Percentiles rank a stretch among this genome's conserved stretches.
These are phyloP conservation scores for Rhazya stricta DNA, from an alignment of 257 asterid genomes.

Conservation along the genomic window DNA sequence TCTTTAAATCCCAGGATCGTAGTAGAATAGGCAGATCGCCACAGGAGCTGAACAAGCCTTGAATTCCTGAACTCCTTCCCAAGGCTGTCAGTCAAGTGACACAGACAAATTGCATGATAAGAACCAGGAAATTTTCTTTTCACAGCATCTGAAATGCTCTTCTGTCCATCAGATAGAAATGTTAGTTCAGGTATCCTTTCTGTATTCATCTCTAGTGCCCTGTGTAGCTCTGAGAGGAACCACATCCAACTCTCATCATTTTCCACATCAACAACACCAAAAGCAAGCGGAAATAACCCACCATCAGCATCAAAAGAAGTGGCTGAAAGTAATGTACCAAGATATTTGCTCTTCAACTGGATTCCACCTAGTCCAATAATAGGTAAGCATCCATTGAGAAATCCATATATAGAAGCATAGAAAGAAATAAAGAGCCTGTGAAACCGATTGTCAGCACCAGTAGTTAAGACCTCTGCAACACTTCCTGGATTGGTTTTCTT, in stretches of 20 bases:
- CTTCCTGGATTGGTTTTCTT: constrained; percentile 56
- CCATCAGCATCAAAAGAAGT: constrained; percentile 77
- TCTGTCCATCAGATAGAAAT: constrained; percentile 55
- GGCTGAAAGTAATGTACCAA: constrained; percentile 62
- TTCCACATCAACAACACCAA: constrained; percentile 64
- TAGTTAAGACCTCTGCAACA: constrained; percentile 59
- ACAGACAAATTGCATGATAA: constrained; percentile 57
- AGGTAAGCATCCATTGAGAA: constrained; percentile 66
- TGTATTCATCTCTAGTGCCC: constrained; percentile 48
- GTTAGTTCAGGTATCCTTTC: constrained; percentile 45
- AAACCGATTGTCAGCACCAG: constrained; percentile 56
- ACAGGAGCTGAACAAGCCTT: constrained; percentile 56
- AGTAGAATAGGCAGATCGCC: constrained; percentile 65
- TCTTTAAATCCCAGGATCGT: constrained; percentile 46
- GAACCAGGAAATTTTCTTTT: constrained; percentile 45
- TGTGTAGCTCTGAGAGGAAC: constrained; percentile 62
- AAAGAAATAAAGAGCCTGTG: constrained; percentile 63
- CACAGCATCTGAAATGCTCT: constrained; percentile 52
- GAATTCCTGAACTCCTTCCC: constrained; percentile 64
- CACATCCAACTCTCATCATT: constrained; percentile 76
- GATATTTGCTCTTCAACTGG: constrained; percentile 65
- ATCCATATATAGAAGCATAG: constrained; percentile 56
- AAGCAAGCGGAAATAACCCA: constrained; percentile 62
- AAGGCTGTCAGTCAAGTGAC: constrained; percentile 61
- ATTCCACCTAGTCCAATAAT: constrained; percentile 53